phyloP scores from a whole-genome alignment of 139 green algal genomes.

The Desmodesmus armatus region DNA sequence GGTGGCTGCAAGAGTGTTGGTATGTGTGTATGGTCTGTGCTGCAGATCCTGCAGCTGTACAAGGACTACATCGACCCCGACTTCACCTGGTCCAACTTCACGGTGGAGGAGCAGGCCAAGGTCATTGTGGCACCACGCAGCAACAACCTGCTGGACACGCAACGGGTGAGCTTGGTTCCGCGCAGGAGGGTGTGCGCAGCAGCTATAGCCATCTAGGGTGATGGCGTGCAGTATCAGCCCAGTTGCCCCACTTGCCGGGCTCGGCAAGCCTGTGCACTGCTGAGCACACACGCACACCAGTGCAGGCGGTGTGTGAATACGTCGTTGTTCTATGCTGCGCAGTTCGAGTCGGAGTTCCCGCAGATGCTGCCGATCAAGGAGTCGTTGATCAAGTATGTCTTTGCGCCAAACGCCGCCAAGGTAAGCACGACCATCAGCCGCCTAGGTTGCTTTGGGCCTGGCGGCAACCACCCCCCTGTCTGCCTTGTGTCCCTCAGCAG shows the following conservation, averaged over 20 bases:
- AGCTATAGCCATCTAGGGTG: neutral
- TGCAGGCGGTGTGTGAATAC: too few relatives aligned
- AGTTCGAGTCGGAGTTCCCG: conserved; percentile 93
- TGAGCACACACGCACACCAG: too few relatives aligned
- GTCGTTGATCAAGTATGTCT: conserved; percentile 96
- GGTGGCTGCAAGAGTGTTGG: too few relatives aligned
- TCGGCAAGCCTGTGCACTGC: too few relatives aligned
- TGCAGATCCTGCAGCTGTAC: conserved; percentile 95
- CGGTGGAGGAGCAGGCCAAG: conserved; percentile 97
- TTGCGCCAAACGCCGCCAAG: conserved; percentile 73
- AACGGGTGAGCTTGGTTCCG: conserved; percentile 60
- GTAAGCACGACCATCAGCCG: conserved; percentile 48
- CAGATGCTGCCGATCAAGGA: conserved; percentile 90
- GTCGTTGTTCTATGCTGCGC: too few relatives aligned
- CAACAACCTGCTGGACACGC: conserved; percentile 97
- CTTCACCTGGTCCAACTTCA: conserved; percentile 96
- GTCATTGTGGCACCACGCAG: conserved; percentile 96
- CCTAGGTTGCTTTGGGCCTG: neutral
- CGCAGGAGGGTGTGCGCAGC: neutral
- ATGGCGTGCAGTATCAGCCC: too few relatives aligned
- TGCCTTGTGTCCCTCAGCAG: neutral
- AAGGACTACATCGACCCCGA: conserved; percentile 95
- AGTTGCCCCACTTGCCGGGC: too few relatives aligned
- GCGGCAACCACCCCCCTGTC: neutral
- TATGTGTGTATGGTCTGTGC: too few relatives aligned